phyloP scores from a whole-genome alignment of 1,284 basidiomycete genomes.

The Ustilago sp. region DNA sequence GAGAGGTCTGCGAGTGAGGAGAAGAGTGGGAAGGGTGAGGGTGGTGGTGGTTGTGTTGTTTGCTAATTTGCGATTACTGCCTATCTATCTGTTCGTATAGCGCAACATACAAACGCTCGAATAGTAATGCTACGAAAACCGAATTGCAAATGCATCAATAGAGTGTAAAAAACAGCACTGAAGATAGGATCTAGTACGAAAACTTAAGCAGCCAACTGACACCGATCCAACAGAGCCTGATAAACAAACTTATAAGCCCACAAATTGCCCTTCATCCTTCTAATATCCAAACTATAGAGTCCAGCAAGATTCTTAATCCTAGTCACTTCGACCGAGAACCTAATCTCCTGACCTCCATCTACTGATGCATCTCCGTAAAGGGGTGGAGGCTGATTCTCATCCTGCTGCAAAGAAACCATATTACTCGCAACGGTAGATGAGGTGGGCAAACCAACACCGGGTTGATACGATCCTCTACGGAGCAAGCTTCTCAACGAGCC shows the following conservation, averaged over 20 bases:
- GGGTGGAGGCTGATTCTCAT: constrained; percentile 54
- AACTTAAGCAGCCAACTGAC: constrained; percentile 32
- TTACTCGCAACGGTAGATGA: constrained; percentile 24
- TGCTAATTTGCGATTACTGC: constrained; percentile 8
- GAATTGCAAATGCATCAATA: background rate
- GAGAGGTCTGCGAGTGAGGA: background rate
- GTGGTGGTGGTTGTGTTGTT: constrained; percentile 14
- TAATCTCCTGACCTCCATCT: constrained; percentile 68
- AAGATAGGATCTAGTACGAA: too few species aligned
- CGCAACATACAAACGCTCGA: too few species aligned
- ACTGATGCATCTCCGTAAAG: constrained; percentile 62
- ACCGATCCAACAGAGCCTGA: constrained; percentile 58
- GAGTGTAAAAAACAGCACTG: background rate
- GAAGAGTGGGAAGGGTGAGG: background rate
- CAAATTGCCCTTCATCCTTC: constrained; percentile 66
- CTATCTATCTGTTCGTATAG: background rate
- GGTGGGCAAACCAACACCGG: constrained; percentile 14
- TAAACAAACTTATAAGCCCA: constrained; percentile 69
- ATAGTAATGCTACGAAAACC: background rate
- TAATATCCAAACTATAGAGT: constrained; percentile 67
- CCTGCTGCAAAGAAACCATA: constrained; percentile 26
- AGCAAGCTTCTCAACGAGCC: constrained; percentile 60
- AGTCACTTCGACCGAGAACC: constrained; percentile 68
- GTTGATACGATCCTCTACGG: constrained; percentile 49
- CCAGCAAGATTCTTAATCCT: constrained; percentile 65